Base-by-base conservation (phyloP, 2,329 filamentous ascomycete species). In the Fusarium abutilonis region DNA sequence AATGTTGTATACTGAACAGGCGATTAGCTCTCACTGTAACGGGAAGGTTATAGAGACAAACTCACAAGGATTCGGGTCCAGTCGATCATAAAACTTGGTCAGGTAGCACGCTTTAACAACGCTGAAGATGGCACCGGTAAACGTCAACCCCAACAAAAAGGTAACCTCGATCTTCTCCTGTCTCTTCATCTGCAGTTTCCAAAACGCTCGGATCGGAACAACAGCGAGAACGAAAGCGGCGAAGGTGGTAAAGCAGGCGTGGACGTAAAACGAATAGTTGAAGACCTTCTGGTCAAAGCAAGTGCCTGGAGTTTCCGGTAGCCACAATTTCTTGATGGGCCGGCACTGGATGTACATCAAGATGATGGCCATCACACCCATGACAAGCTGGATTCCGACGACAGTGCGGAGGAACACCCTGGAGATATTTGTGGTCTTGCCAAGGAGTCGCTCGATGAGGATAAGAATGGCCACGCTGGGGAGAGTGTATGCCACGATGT, bases 381-480 rank as follows among this genome's bases (percentile, higher is more conserved):
- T 17, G 9, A 48, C 8, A 1, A 59, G 29, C 11, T 59, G 50
- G 7, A 48, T 45, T 2, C 15, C 40, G 9, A 61, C 45, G 9
- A 51, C n/a, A 3, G 21, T 11, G 15, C 58, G 50, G 3, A 56
- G 46, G 15, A 52, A 55, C 4, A 7, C 10, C 11, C 42, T 50
- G 2, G 55, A 42, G 5, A 36, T 26, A 1, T 45, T 44, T 4
- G 44, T 29, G 15, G 59, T 60, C 23, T 32, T 40, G 6, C 56
- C 59, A n/a, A 31, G 46, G 2, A 62, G 42, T 6, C 56, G 45
- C 40, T 62, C 46, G 31, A 62, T 52, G 14, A 60, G 56, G 29
- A 62, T 60, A 15, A 62, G 13, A 6, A 62, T 60, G n/a, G 59
- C 56, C 3, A 62, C 34, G 15, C 60, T 62, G 4, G 56, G 59